phyloP scores from a whole-genome alignment of 495 filamentous ascomycete genomes.

The Penicillium arizonense region DNA sequence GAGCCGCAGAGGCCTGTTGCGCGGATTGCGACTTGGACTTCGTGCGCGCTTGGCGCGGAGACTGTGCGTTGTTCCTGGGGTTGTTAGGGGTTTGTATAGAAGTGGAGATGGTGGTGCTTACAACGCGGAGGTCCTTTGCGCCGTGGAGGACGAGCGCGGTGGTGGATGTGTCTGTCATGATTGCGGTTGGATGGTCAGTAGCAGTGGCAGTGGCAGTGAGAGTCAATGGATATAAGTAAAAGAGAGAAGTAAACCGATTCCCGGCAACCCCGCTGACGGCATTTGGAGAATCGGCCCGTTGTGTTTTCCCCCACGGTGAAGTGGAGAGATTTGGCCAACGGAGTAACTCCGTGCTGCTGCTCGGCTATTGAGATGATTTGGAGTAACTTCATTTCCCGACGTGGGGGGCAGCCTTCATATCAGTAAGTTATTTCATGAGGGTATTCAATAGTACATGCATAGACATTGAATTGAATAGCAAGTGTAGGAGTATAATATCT shows the following conservation, averaged over 20 bases:
- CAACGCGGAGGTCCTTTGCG: conserved; percentile 63
- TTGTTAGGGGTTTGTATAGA: conserved; percentile 5
- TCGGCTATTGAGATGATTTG: conserved; percentile 28
- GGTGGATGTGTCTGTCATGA: conserved; percentile 30
- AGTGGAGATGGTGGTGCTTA: conserved; percentile 32
- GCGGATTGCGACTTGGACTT: conserved; percentile 72
- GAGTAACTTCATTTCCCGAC: conserved; percentile 33
- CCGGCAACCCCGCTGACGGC: not conserved
- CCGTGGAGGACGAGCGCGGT: conserved; percentile 70
- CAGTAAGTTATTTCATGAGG: not conserved
- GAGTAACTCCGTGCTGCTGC: conserved; percentile 25
- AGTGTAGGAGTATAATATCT: no score
- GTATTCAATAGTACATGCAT: no score
- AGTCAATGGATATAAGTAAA: conserved; percentile 3
- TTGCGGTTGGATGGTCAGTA: conserved; percentile 1
- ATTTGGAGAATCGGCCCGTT: conserved; percentile 13
- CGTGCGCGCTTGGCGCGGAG: conserved; percentile 43
- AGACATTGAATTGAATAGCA: no score
- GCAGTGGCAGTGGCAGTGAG: not conserved
- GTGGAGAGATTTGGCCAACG: conserved; percentile 13
- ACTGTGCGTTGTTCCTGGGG: conserved; percentile 42
- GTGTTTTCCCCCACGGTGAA: conserved; percentile 10
- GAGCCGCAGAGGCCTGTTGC: conserved; percentile 82
- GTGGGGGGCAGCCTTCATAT: conserved; percentile 4
- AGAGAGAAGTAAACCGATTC: not conserved